Evolutionary conservation across 306 rosid species (phyloP), one percentile per base, ranked within the genome.

Genomic region (Myrica gale): DNA sequence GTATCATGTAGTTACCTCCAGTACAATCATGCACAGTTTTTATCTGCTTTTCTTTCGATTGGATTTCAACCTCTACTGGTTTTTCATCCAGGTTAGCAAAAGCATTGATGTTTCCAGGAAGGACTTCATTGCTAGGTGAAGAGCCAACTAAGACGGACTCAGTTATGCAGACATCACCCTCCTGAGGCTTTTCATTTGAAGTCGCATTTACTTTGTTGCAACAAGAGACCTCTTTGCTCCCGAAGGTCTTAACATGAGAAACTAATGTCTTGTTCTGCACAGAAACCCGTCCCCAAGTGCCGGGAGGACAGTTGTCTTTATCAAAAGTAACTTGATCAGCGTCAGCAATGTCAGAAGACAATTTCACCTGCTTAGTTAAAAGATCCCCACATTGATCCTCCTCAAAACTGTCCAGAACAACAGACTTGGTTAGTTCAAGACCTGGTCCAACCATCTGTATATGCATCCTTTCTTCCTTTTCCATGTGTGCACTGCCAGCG

Each of bases 321-420:
- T 74, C 77, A 48, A 80, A 83, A 76, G 60, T 71, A 70, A 76
- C 78, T 52, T 72, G 82, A 76, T 58, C 79, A 65, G 65, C 84
- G 78, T 90, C 92, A 79, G 65, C 78, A 82, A 72, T 72, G 76
- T 68, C 84, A 77, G 85, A 79, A 73, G 77, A 69, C 51, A 79
- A 74, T 65, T 69, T 74, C 45, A 63, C 73, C 73, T 75, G 79
- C 26, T 71, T 52, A 72, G 76, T 68, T 26, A 54, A 73, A 76
- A 56, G 78, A 76, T 86, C 85, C 75, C 72, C 83, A 61, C 68
- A 73, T 75, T 75, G 85, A 73, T 78, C 79, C 63, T 75, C 82
- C 58, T 86, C 87, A 26, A 74, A 83, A 80, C 87, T 89, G 78
- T 86, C 85, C 46, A 57, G 85, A 80, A 84, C 68, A 61, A 85